Percentiles rank a stretch among this genome's conserved stretches.
Conservation (phyloP, 352 stramenopile species). For the Thalassiosira allenii region DNA sequence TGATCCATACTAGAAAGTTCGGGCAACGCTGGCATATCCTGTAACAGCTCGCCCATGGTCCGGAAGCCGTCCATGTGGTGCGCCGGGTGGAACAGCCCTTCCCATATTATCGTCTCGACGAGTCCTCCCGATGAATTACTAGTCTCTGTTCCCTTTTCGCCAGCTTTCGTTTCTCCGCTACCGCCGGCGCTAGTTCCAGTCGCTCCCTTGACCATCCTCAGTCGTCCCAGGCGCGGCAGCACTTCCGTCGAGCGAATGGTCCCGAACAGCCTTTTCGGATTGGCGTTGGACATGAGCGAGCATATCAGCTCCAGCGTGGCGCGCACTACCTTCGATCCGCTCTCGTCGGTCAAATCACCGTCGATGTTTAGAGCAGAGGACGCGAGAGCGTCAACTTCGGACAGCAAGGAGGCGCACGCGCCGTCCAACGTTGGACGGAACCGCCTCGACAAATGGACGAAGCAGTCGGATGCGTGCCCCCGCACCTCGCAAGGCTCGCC, state of each 20-base stretch:
- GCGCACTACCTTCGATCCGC: constrained; percentile 1
- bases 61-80: constrained; percentile 78
- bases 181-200: too few species aligned
- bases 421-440: constrained; percentile 67
- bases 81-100: constrained; percentile 61
- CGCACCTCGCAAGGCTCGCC: background rate
- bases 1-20: background rate
- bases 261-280: constrained; percentile 45
- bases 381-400: constrained; percentile 25
- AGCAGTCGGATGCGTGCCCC: constrained; percentile 41
- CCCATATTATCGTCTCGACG: constrained; percentile 48
- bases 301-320: constrained; percentile 30
- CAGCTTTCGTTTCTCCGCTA: constrained; percentile 2
- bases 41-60: constrained; percentile 34
- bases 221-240: constrained; percentile 26
- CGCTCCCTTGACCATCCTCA: constrained; percentile 5
- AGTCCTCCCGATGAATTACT: background rate
- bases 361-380: background rate
- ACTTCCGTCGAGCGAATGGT: constrained; percentile 30
- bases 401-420: constrained; percentile 53
- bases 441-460: constrained; percentile 49
- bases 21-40: constrained; percentile 30
- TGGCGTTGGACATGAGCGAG: constrained; percentile 16
- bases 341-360: constrained; percentile 8
- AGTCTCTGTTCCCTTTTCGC: background rate